Base-by-base conservation (phyloP, 495 filamentous ascomycete species). In the Cercophora sp. region DNA sequence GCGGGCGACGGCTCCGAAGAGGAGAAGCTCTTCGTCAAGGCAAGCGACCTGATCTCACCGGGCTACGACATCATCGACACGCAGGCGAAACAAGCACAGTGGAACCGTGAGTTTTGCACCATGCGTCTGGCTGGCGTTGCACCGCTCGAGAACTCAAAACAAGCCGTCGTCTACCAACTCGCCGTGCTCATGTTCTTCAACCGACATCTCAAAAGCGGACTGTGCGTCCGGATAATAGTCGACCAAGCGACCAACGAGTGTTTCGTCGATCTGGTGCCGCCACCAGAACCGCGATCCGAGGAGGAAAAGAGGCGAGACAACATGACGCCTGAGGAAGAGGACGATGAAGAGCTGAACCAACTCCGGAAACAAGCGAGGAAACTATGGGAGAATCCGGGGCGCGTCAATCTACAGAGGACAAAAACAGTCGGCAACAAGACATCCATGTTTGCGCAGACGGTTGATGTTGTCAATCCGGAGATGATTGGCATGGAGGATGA, bases 51-150 rank as follows among this genome's bases (percentile, higher is more conserved):
- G 16, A 26, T 57, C 4, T 19, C 54, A 25, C 62, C 62, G 3
- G 62, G 62, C 18, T 65, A 65, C 23, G 54, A 58, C 0, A 46
- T 62, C 16, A 13, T 56, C 2, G 56, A 60, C 16, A 26, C 60
- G 6, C 41, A 35, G n/a, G 53, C 46, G 20, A 23, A 37, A 19
- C 32, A 34, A 20, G 29, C 51, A 24, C 32, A 49, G 31, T 64
- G 52, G 57, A 63, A 60, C 31, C 25, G 47, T 19, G 61, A 63
- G 53, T 57, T 55, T 36, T 18, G 52, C 26, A 57, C 50, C 15
- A 4, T 57, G 39, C 27, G 58, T 20, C 16, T 54, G 27, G 32
- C 39, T 1, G 57, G 54, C 5, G 32, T 5, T 9, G 6, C 29
- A 16, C 27, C 29, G 19, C 22, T 18, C 2, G 10, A 11, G 3